Evolutionary conservation across 371 early-diverging fungal species (phyloP), one percentile per base, ranked within the genome.

Genomic region (Batkoa obscura): DNA sequence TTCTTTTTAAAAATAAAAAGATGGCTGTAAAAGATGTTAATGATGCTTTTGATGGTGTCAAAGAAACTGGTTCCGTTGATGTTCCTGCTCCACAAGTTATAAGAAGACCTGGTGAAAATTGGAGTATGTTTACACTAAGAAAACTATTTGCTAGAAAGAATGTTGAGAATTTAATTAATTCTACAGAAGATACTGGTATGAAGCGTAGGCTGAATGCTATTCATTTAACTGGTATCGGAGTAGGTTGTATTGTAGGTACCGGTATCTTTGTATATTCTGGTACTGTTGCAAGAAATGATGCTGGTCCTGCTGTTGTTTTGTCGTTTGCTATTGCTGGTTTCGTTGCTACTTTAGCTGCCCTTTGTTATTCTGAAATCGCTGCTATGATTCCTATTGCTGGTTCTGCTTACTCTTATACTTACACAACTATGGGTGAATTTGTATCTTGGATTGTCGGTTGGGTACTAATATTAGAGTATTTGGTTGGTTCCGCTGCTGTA

Each of bases 351-450:
- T 73, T 84, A 57, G 80, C 86, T 3, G 86, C 84, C 0, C 66
- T 88, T 3, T 83, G 80, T 50, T 88, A 88, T 60, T 76, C 85
- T 32, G 89, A 88, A 67, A 68, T 88, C 69, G 79, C 88, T 1
- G 76, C 83, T 17, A 81, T 83, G 82, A 80, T 88, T 42, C 89
- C 89, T 3, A 78, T 86, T 10, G 73, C 87, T 17, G 89, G 89
- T 23, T 86, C 86, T 0, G 82, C 87, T 6, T 88, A 86, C 60
- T 82, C 88, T 0, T 87, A 84, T 57, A 75, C 84, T 8, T 87
- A 86, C 57, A 84, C 86, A 1, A 84, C 87, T 0, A 73, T 87
- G 69, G 89, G 89, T 31, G 88, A 88, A 69, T 68, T 85, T 42
- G 63, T 83, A 15, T 87, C 77, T 1, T 88, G 86, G 86, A 79